phyloP scores from a whole-genome alignment of 1,139 yeast genomes.

The Suhomyces wounanorum region DNA sequence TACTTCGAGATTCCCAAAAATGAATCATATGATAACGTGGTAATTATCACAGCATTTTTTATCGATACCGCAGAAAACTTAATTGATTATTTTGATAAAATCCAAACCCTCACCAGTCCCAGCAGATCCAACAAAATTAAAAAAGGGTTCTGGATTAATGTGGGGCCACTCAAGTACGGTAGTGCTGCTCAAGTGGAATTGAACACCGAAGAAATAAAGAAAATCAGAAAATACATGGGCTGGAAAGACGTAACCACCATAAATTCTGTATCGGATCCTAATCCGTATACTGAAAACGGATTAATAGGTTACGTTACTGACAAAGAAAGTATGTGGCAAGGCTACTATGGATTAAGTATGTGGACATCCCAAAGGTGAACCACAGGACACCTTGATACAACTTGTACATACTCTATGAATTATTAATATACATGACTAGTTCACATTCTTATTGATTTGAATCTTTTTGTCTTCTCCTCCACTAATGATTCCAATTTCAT shows the following conservation, averaged over 20 bases:
- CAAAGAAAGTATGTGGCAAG: constrained; percentile 69
- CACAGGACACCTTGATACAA: not conserved
- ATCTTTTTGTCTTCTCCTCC: constrained; percentile 94
- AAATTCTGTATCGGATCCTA: constrained; percentile 33
- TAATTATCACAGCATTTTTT: constrained; percentile 73
- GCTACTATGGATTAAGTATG: constrained; percentile 65
- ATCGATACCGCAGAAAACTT: constrained; percentile 87
- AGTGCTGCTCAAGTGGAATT: constrained; percentile 80
- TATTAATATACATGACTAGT: constrained; percentile 7
- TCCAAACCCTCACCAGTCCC: constrained; percentile 49
- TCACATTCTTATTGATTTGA: constrained; percentile 63
- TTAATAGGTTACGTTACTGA: constrained; percentile 61
- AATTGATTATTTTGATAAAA: constrained; percentile 67
- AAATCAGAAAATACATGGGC: constrained; percentile 55
- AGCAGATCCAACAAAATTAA: constrained; percentile 25
- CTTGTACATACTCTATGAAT: constrained; percentile 6
- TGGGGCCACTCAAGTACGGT: constrained; percentile 88
- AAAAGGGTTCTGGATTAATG: constrained; percentile 72
- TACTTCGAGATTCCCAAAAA: constrained; percentile 39
- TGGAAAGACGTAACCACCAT: constrained; percentile 58
- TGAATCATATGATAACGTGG: constrained; percentile 45
- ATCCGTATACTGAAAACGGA: constrained; percentile 17
- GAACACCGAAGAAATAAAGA: constrained; percentile 60
- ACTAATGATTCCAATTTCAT: constrained; percentile 77
- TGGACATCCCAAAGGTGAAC: constrained; percentile 36